Percentiles rank a stretch among this genome's conserved stretches.
Evolutionary conservation across 164 flowering plant species (phyloP).

Genomic region (Kalanchoe fedtschenkoi): DNA sequence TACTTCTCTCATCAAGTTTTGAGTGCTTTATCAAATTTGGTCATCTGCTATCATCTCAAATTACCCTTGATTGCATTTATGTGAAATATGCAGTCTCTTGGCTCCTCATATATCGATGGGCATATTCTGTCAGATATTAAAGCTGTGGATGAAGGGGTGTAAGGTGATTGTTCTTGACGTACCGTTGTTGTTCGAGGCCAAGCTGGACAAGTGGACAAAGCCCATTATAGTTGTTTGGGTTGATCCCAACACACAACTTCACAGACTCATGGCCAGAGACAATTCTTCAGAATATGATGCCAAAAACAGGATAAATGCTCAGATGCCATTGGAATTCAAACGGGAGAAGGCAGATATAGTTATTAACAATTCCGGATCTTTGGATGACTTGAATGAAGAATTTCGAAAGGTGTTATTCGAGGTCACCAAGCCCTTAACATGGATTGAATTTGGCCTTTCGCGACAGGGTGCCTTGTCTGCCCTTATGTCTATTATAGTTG

Average conservation of each 20-base stretch:
- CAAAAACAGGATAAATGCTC: constrained; percentile 61
- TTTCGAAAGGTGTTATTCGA: constrained; percentile 39
- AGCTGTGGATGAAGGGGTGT: constrained; percentile 49
- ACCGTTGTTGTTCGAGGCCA: constrained; percentile 80
- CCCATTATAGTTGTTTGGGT: constrained; percentile 88
- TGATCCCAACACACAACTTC: constrained; percentile 78
- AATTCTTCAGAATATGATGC: constrained; percentile 57
- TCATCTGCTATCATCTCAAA: neutral
- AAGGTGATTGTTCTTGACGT: constrained; percentile 40
- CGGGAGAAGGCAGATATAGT: constrained; percentile 60
- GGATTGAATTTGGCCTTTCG: constrained; percentile 74
- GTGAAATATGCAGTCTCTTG: constrained; percentile 40
- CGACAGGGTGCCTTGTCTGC: constrained; percentile 51
- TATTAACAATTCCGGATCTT: constrained; percentile 66
- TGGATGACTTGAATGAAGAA: constrained; percentile 51
- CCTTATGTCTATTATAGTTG: constrained; percentile 34
- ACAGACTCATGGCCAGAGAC: constrained; percentile 70
- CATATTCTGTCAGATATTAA: constrained; percentile 53
- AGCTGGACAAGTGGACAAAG: constrained; percentile 71
- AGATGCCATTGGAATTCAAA: constrained; percentile 61
- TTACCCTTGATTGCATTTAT: neutral
- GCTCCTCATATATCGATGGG: constrained; percentile 83
- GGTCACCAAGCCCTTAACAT: constrained; percentile 57
- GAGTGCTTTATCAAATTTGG: neutral
- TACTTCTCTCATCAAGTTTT: neutral